These are phyloP conservation scores for Termitomyces sp. DNA, from an alignment of 768 basidiomycete genomes.

Conservation along the genomic window DNA sequence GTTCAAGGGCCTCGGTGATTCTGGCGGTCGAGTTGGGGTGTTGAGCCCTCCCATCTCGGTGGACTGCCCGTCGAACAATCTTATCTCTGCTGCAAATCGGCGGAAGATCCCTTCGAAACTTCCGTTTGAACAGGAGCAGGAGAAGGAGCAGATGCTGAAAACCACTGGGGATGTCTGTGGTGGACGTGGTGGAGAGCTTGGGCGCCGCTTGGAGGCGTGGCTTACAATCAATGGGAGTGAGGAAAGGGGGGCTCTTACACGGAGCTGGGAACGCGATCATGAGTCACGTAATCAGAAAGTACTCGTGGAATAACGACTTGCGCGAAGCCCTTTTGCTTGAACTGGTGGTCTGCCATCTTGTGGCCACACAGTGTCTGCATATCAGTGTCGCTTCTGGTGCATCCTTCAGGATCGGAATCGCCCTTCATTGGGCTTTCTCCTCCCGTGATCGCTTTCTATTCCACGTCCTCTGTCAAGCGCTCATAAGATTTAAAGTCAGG, in stretches of 20 bases:
- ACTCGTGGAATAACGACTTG: constrained; percentile 2
- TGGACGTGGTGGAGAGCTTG: constrained; percentile 75
- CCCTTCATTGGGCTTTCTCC: background rate
- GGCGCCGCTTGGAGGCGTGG: constrained; percentile 74
- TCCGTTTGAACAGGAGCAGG: constrained; percentile 56
- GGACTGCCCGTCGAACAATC: constrained; percentile 7
- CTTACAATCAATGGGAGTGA: constrained; percentile 43
- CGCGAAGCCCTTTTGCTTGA: background rate
- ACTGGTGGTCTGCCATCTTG: background rate
- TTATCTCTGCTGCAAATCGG: constrained; percentile 22
- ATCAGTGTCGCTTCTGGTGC: background rate
- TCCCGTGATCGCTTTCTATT: background rate
- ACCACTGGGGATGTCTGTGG: constrained; percentile 76
- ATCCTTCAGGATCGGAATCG: background rate
- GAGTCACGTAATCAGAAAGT: constrained; percentile 5
- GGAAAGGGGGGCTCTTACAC: constrained; percentile 13
- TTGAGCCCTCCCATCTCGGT: constrained; percentile 19
- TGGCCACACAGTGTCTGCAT: background rate
- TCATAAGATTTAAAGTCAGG: background rate
- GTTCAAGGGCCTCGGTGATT: constrained; percentile 43
- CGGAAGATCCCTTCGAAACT: constrained; percentile 41
- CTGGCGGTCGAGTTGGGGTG: constrained; percentile 8
- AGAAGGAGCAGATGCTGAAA: constrained; percentile 68
- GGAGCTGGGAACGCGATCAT: constrained; percentile 12
- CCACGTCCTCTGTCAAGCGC: background rate